These are phyloP conservation scores for Aspergillus incahuasiensis DNA, from an alignment of 495 filamentous ascomycete species.

Conservation along the genomic window DNA sequence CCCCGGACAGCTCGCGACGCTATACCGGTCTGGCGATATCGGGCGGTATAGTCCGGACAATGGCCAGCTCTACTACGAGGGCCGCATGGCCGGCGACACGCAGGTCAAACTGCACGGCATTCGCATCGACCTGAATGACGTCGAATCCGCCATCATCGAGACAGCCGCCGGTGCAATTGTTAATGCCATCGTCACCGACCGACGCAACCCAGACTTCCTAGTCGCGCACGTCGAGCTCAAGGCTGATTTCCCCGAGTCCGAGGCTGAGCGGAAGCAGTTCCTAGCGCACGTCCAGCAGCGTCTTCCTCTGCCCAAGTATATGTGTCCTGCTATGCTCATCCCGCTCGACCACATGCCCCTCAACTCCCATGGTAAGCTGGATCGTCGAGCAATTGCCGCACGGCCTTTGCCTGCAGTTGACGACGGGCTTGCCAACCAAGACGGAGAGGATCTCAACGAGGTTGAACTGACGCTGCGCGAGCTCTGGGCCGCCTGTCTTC, in stretches of 20 bases:
- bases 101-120: conserved; percentile 49
- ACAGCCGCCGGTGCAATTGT: conserved; percentile 18
- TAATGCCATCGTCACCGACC: conserved; percentile 27
- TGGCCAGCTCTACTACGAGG: no score
- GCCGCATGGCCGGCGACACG: conserved; percentile 28
- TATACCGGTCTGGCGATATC: conserved; percentile 23
- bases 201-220: conserved; percentile 14
- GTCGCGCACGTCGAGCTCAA: conserved; percentile 28
- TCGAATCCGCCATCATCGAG: conserved; percentile 33
- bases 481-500: no score
- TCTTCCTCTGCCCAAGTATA: conserved; percentile 38
- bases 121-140: conserved; percentile 46
- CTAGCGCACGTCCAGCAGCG: no score
- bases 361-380: conserved; percentile 40
- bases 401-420: conserved; percentile 16
- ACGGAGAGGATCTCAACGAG: no score
- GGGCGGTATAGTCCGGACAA: neutral
- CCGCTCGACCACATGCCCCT: conserved; percentile 35
- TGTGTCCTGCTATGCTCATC: conserved; percentile 38
- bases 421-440: no score
- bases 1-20: neutral
- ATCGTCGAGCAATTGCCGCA: conserved; percentile 25
- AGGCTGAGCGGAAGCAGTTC: no score
- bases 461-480: neutral
- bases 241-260: neutral